Conservation (phyloP, 2,329 filamentous ascomycete genomes). For the Colletotrichum sp. region DNA sequence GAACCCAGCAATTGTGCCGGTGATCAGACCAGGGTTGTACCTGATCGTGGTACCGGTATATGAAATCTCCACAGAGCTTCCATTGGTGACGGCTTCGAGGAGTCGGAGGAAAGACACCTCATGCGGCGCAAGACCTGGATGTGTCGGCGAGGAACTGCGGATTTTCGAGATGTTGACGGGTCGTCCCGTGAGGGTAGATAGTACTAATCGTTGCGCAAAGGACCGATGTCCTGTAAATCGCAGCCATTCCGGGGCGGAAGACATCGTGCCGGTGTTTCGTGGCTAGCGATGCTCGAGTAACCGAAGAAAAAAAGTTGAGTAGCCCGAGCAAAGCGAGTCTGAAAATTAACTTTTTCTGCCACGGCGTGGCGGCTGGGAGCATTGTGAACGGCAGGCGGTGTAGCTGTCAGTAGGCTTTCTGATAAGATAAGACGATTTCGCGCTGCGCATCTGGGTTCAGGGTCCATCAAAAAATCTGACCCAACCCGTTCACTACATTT, state of each 20-base stretch:
- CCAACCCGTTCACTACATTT: background rate
- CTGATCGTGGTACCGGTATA: slow-evolving; percentile 94
- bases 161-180: slow-evolving; percentile 94
- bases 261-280: slow-evolving; percentile 36
- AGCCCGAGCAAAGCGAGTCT: slow-evolving; percentile 1
- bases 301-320: background rate
- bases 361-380: background rate
- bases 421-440: slow-evolving; percentile 20
- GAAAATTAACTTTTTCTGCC: slow-evolving; percentile 43
- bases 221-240: slow-evolving; percentile 85
- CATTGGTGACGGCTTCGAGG: slow-evolving; percentile 93
- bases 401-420: background rate
- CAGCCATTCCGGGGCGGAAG: slow-evolving; percentile 58
- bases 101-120: slow-evolving; percentile 96
- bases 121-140: slow-evolving; percentile 87
- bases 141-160: slow-evolving; percentile 81
- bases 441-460: background rate
- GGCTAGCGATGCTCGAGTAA: background rate
- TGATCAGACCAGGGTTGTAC: slow-evolving; percentile 91
- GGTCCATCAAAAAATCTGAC: slow-evolving; percentile 20
- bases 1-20: slow-evolving; percentile 77
- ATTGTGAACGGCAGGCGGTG: slow-evolving; percentile 34
- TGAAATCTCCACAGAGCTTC: slow-evolving; percentile 91
- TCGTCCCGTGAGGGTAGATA: slow-evolving; percentile 89
- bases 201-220: slow-evolving; percentile 82